These are phyloP conservation scores for Ulota crispa DNA, from an alignment of 225 moss, liverwort and hornwort species.

Conservation along the genomic window DNA sequence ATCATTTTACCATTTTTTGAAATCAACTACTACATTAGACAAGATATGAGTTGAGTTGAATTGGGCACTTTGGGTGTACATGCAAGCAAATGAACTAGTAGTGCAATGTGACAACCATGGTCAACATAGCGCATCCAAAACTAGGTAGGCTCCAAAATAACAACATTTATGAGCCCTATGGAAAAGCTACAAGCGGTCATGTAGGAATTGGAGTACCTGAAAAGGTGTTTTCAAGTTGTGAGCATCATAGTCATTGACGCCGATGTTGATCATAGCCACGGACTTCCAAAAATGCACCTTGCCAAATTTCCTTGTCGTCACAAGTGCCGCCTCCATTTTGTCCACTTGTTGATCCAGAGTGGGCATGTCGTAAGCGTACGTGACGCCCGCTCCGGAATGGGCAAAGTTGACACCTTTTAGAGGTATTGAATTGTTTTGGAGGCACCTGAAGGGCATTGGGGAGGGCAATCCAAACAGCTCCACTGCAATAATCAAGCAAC, in stretches of 20 bases:
- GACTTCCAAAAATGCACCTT: slow-evolving; percentile 12
- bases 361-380: not conserved
- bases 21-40: no score
- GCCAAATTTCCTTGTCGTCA: not conserved
- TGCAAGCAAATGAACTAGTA: no score
- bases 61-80: no score
- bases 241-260: slow-evolving; percentile 34
- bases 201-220: not conserved
- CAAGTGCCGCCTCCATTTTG: slow-evolving; percentile 11
- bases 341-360: slow-evolving; percentile 23
- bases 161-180: not conserved
- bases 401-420: slow-evolving; percentile 35
- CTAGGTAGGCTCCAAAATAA: no score
- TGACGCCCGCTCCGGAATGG: slow-evolving; percentile 18
- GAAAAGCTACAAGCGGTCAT: not conserved
- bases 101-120: no score
- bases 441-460: not conserved
- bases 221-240: slow-evolving; percentile 13
- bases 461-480: slow-evolving; percentile 31
- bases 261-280: slow-evolving; percentile 26
- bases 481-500: not conserved
- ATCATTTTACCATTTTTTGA: no score
- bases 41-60: no score
- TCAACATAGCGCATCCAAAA: not conserved
- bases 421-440: not conserved